These are phyloP conservation scores for Entrophospora sp. DNA, from an alignment of 192 early-diverging fungal species.

Conservation along the genomic window DNA sequence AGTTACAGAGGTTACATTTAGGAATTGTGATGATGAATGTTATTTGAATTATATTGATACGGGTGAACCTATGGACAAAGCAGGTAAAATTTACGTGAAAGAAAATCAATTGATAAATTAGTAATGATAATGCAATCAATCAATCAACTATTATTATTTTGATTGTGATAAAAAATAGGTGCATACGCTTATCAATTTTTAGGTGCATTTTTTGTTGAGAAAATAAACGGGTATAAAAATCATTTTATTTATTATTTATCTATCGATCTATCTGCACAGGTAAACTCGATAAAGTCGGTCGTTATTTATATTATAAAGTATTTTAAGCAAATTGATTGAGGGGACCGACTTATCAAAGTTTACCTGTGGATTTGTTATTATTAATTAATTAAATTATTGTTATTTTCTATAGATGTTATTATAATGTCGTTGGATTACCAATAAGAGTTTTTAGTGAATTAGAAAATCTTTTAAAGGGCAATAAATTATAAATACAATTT, in stretches of 20 bases:
- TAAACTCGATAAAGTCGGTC: no score
- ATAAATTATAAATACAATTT: not conserved
- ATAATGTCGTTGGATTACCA: slow-evolving; percentile 18
- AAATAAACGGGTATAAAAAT: slow-evolving; percentile 10
- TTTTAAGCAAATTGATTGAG: no score
- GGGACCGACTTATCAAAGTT: not conserved
- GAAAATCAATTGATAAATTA: not conserved
- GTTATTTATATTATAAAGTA: no score
- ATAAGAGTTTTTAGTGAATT: not conserved
- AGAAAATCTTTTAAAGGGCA: not conserved
- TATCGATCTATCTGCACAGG: no score
- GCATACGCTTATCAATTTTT: slow-evolving; percentile 9
- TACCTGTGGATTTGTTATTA: no score
- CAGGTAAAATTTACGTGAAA: slow-evolving; percentile 39
- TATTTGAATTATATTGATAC: slow-evolving; percentile 53
- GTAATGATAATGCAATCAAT: not conserved
- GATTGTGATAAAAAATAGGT: not conserved
- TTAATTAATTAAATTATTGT: not conserved
- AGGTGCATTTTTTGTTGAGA: slow-evolving; percentile 8
- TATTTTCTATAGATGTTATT: not conserved
- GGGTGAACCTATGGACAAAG: slow-evolving; percentile 60
- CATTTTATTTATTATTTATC: not conserved
- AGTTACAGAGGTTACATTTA: slow-evolving; percentile 60
- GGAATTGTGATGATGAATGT: slow-evolving; percentile 46
- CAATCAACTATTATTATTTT: not conserved